Conservation (phyloP, 208 protist species). For the Trypanosoma vivax region DNA sequence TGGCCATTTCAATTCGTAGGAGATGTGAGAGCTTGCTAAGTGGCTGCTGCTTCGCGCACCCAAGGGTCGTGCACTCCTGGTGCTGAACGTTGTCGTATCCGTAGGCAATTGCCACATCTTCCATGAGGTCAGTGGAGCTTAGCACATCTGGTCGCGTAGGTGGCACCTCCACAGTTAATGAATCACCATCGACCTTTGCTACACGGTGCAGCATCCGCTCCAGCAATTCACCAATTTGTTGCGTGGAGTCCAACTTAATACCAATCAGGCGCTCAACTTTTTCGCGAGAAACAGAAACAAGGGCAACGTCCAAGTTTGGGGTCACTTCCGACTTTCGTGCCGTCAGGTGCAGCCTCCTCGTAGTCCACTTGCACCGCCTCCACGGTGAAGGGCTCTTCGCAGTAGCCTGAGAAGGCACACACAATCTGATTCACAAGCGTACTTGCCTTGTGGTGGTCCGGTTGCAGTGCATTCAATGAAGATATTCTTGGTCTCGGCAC, state of each 20-base stretch:
- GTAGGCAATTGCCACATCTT: slow-evolving; percentile 98
- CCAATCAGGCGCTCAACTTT: slow-evolving; percentile 90
- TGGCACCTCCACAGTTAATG: slow-evolving; percentile 82
- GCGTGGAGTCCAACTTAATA: slow-evolving; percentile 62
- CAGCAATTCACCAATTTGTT: slow-evolving; percentile 77
- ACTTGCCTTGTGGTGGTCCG: slow-evolving; percentile 94
- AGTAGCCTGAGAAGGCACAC: slow-evolving; percentile 94
- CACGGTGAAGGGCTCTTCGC: slow-evolving; percentile 82
- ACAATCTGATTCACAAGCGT: slow-evolving; percentile 96
- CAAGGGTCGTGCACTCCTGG: slow-evolving; percentile 68
- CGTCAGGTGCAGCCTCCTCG: slow-evolving; percentile 55
- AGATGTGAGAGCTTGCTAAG: slow-evolving; percentile 91
- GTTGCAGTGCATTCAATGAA: slow-evolving; percentile 99
- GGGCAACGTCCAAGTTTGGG: slow-evolving; percentile 50
- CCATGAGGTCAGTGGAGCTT: slow-evolving; percentile 95
- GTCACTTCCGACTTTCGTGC: slow-evolving; percentile 52
- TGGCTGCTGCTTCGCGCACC: slow-evolving; percentile 86
- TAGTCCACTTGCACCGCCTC: slow-evolving; percentile 84
- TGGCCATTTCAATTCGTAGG: slow-evolving; percentile 90
- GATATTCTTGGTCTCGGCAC: slow-evolving; percentile 94
- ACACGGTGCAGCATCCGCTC: slow-evolving; percentile 90
- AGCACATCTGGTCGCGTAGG: slow-evolving; percentile 94
- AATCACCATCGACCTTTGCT: slow-evolving; percentile 35
- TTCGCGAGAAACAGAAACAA: slow-evolving; percentile 40
- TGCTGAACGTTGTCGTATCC: slow-evolving; percentile 95